Evolutionary conservation across 768 basidiomycete genomes (phyloP), one percentile per base, ranked within the genome.

Genomic region (Auriscalpium microsporum): DNA sequence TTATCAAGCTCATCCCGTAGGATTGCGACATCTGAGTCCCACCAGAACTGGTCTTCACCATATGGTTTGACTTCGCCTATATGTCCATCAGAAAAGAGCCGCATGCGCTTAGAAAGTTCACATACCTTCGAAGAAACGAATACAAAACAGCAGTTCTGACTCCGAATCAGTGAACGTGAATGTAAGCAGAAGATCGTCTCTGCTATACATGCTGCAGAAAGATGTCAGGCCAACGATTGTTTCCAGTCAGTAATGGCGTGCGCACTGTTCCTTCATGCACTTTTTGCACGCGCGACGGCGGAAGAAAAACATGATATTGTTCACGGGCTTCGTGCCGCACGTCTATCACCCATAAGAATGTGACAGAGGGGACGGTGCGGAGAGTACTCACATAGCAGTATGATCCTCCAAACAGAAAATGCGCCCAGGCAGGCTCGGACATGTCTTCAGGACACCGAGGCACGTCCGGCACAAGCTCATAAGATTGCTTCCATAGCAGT

Each of bases 401-500:
- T 4, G 54, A 19, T 9, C 58, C 50, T 16, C 58, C 58, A 48
- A 48, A 58, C 9, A 58, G 45, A 2, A 58, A 16, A 37, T 48
- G 50, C 14, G 47, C 34, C 58, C 58, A 58, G 35, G 55, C 50
- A 10, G 50, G 46, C 3, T 50, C 54, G 3, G 50, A 34, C 58
- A 56, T 58, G 16, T 58, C 58, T 33, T 4, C 34, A 6, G 58
- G 58, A 36, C 55, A 45, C n/a, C 45, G 34, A 35, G 58, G 58
- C 36, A 40, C 45, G 13, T 47, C 47, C 14, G 14, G 42, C 16
- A 36, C 35, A 10, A 44, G 34, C 13, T 28, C 35, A 13, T 51
- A 48, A 28, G 50, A 48, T n/a, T 17, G 13, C 16, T 55, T 59
- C 72, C 72, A 73, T 3, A 72, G 52, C 16, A 57, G 53, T 10